phyloP scores from a whole-genome alignment of 305 asterid genomes.

The Andrographis paniculata region DNA sequence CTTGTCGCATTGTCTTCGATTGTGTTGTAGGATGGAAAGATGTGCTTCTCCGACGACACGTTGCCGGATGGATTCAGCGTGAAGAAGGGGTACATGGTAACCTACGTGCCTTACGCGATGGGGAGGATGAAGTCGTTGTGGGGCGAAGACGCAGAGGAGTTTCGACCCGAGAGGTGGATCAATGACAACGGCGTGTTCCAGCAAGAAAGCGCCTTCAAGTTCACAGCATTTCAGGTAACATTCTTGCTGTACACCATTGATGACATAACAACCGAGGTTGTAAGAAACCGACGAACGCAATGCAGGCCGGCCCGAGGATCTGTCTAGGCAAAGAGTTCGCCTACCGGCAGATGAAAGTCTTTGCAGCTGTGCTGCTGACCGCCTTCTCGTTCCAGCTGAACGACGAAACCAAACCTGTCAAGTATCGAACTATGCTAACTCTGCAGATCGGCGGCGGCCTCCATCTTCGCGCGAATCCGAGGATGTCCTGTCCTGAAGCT shows the following conservation, averaged over 20 bases:
- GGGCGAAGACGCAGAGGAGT: conserved; percentile 80
- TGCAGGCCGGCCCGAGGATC: conserved; percentile 72
- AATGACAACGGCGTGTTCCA: conserved; percentile 38
- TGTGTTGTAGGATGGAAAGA: conserved; percentile 52
- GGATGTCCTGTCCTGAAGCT: no score
- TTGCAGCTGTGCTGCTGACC: conserved; percentile 51
- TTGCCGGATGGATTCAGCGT: conserved; percentile 59
- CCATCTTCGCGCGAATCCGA: conserved; percentile 39
- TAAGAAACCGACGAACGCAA: background rate
- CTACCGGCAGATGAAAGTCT: conserved; percentile 69
- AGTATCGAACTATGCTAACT: conserved; percentile 52
- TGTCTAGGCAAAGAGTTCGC: conserved; percentile 83
- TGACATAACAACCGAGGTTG: no score
- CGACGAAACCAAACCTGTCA: conserved; percentile 32
- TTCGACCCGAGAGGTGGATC: conserved; percentile 63
- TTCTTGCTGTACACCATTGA: no score
- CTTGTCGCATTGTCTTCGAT: background rate
- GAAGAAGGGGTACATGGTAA: conserved; percentile 43
- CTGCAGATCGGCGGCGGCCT: conserved; percentile 70
- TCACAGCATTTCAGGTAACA: conserved; percentile 68
- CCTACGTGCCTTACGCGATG: conserved; percentile 58
- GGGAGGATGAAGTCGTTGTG: conserved; percentile 68
- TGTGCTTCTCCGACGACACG: conserved; percentile 57
- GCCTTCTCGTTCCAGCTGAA: conserved; percentile 43
- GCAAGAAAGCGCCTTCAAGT: conserved; percentile 53